These are phyloP conservation scores for Aspergillus fumigatiaffinis DNA, from an alignment of 2,329 filamentous ascomycete genomes.

Conservation along the genomic window DNA sequence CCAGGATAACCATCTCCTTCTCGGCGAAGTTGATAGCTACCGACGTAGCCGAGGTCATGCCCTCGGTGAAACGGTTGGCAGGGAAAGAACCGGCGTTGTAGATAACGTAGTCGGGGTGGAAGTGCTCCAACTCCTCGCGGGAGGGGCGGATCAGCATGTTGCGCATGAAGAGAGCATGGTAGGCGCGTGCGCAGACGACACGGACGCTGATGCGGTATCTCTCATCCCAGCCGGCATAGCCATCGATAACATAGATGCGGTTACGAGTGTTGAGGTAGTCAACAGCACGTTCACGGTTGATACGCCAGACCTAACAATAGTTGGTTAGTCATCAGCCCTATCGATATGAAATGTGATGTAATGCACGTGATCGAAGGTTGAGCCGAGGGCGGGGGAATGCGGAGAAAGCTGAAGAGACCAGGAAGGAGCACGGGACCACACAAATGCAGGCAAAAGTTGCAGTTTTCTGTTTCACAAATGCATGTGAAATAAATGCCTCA, in stretches of 20 bases:
- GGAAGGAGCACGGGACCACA: not conserved
- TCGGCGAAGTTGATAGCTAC: constrained; percentile 98
- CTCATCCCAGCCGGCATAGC: constrained; percentile 96
- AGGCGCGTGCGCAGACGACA: constrained; percentile 96
- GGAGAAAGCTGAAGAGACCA: not conserved
- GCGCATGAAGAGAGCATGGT: constrained; percentile 99
- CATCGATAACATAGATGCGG: constrained; percentile 97
- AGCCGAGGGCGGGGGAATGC: constrained; percentile 4
- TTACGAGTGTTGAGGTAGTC: constrained; percentile 99
- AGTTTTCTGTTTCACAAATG: constrained; percentile 8
- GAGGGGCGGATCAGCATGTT: constrained; percentile 99
- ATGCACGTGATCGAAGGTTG: constrained; percentile 15
- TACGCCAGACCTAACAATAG: constrained; percentile 81
- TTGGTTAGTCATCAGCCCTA: constrained; percentile 19
- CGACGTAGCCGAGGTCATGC: constrained; percentile 97
- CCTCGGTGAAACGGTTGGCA: constrained; percentile 94
- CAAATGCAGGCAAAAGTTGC: constrained; percentile 4
- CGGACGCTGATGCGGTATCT: constrained; percentile 97
- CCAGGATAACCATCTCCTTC: constrained; percentile 99
- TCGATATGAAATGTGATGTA: constrained; percentile 20
- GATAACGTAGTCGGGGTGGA: constrained; percentile 99
- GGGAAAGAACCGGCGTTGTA: constrained; percentile 99
- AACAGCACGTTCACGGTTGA: constrained; percentile 97
- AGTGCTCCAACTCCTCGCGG: constrained; percentile 88
- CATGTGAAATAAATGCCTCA: constrained; percentile 15